Evolutionary conservation across 139 green algal species (phyloP).

Genomic region (Spirogloea muscicola): DNA sequence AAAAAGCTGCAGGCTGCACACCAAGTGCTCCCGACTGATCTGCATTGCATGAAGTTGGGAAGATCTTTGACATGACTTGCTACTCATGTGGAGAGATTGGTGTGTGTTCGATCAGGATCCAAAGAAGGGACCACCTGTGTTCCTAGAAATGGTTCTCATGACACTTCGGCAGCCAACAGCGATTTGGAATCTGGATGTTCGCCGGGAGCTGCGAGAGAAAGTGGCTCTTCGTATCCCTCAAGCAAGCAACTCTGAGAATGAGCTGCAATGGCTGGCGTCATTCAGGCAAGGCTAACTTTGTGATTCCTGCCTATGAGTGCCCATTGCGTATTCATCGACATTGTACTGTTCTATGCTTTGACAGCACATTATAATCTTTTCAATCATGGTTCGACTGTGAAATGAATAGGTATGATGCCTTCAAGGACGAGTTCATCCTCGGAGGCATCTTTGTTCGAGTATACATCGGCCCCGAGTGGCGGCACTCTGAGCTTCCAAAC

Average conservation of each 20-base stretch:
- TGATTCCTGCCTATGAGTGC: neutral
- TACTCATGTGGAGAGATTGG: too few relatives aligned
- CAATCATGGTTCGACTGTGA: neutral
- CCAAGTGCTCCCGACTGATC: too few relatives aligned
- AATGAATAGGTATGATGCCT: constrained; percentile 9
- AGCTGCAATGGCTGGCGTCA: constrained; percentile 11
- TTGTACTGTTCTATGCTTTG: constrained; percentile 4
- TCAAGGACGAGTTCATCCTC: constrained; percentile 36
- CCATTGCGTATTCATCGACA: neutral
- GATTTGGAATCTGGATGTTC: constrained; percentile 15
- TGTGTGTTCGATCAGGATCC: too few relatives aligned
- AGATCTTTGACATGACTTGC: too few relatives aligned
- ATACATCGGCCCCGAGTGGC: constrained; percentile 12
- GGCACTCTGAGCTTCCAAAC: constrained; percentile 33
- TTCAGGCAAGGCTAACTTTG: constrained; percentile 29
- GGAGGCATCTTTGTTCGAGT: constrained; percentile 19
- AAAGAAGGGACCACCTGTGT: too few relatives aligned
- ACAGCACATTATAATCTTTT: neutral
- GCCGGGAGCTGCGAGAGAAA: constrained; percentile 19
- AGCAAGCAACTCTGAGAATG: constrained; percentile 6
- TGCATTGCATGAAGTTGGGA: too few relatives aligned
- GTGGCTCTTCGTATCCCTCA: neutral
- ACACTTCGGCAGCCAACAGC: constrained; percentile 10
- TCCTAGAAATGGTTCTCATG: too few relatives aligned
- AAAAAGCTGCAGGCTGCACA: too few relatives aligned